Conservation (phyloP, 306 rosid genomes). For the Quercus rubra region DNA sequence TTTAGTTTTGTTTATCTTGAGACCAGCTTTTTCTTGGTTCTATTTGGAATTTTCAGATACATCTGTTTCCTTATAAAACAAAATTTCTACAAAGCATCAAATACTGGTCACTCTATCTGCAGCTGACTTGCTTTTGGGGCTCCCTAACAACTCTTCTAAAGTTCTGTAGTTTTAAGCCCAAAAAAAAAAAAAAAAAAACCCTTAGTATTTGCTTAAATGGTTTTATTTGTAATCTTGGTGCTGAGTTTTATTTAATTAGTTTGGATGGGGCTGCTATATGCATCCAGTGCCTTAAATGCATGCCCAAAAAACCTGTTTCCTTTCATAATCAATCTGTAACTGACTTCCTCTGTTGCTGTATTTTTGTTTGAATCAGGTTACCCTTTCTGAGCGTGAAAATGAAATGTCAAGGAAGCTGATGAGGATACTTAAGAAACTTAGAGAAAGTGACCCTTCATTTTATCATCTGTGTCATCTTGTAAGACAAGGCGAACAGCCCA, state of each 20-base stretch:
- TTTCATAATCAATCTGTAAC: background rate
- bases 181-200: background rate
- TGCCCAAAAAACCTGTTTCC: background rate
- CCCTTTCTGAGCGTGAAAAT: constrained; percentile 57
- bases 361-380: constrained; percentile 47
- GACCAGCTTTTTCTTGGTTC: background rate
- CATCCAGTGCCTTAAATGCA: background rate
- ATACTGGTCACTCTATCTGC: background rate
- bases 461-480: constrained; percentile 75
- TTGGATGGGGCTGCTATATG: background rate
- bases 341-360: constrained; percentile 2
- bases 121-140: background rate
- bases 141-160: background rate
- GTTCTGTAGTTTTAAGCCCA: background rate
- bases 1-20: background rate
- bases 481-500: constrained; percentile 98
- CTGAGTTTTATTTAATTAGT: background rate
- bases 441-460: constrained; percentile 64
- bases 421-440: constrained; percentile 56
- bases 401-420: constrained; percentile 82
- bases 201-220: background rate
- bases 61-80: background rate
- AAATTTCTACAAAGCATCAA: background rate
- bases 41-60: background rate
- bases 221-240: background rate